These are phyloP conservation scores for Cordyceps militaris DNA, from an alignment of 2,329 filamentous ascomycete genomes.

Conservation along the genomic window DNA sequence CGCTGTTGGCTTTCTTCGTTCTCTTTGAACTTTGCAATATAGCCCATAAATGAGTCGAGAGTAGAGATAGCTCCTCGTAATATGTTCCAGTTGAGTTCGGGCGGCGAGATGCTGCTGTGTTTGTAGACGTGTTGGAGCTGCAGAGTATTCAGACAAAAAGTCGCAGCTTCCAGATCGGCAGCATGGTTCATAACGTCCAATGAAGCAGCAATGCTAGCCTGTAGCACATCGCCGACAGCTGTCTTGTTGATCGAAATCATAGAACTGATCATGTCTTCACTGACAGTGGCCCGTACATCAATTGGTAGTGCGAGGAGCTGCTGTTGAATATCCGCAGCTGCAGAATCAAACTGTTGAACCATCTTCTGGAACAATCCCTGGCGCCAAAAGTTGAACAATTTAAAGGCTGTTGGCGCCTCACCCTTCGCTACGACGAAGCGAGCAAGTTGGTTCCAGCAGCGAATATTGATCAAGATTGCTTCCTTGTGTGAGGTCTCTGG, in stretches of 20 bases:
- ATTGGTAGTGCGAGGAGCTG: conserved; percentile 45
- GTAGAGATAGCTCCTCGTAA: conserved; percentile 39
- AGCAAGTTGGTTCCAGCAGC: conserved; percentile 56
- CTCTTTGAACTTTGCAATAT: conserved; percentile 36
- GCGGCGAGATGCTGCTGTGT: conserved; percentile 36
- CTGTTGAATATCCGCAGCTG: conserved; percentile 48
- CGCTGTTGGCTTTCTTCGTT: conserved; percentile 31
- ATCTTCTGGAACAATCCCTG: conserved; percentile 50
- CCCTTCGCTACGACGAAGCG: conserved; percentile 48
- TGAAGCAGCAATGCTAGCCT: conserved; percentile 41
- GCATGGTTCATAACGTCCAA: conserved; percentile 44
- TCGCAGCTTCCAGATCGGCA: conserved; percentile 37
- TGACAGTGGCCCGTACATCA: conserved; percentile 36
- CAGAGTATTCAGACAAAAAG: conserved; percentile 41
- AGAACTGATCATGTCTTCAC: conserved; percentile 38
- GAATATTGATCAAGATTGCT: conserved; percentile 56
- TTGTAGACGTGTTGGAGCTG: conserved; percentile 47
- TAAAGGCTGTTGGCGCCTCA: conserved; percentile 42
- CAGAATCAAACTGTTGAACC: conserved; percentile 50
- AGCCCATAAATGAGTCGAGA: conserved; percentile 39
- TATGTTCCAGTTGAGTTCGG: conserved; percentile 42
- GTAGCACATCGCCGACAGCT: conserved; percentile 45
- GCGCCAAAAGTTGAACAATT: conserved; percentile 41
- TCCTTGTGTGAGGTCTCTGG: conserved; percentile 58
- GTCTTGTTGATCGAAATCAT: conserved; percentile 47